A percentile compares a stretch with the other conserved stretches of the same genome.
Conservation (phyloP, 257 asterid species). For the Euphrasia confusa region DNA sequence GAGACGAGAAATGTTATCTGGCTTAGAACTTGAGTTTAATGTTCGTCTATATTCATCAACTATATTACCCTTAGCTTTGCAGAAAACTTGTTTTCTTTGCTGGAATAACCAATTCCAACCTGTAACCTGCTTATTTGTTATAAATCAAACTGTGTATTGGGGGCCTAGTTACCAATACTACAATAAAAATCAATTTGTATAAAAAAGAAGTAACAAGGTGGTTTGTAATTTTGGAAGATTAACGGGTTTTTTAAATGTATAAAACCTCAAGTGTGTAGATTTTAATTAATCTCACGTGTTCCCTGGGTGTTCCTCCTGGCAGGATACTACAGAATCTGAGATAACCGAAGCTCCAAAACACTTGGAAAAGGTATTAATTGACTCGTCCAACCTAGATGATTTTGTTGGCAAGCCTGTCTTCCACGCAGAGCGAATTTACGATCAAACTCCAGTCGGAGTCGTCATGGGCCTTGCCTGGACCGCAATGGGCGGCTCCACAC, state of each 20-base stretch:
- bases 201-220: background rate
- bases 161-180: background rate
- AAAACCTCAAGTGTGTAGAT: background rate
- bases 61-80: no score
- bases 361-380: conserved; percentile 60
- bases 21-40: background rate
- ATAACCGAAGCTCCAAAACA: conserved; percentile 27
- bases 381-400: conserved; percentile 62
- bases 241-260: background rate
- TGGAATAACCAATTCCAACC: no score
- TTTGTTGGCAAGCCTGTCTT: conserved; percentile 96
- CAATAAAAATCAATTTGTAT: no score
- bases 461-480: conserved; percentile 99
- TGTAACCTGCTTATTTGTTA: no score
- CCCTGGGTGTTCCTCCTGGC: conserved; percentile 15
- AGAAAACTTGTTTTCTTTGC: no score
- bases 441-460: conserved; percentile 83
- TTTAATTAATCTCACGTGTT: background rate
- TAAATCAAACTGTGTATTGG: background rate
- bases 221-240: background rate
- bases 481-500: conserved; percentile 97
- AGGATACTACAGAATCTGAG: conserved; percentile 27
- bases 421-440: conserved; percentile 91
- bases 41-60: no score
- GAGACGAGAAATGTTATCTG: no score